These are phyloP conservation scores for Trypanosomatidae sp. DNA, from an alignment of 208 protist species.

Conservation along the genomic window DNA sequence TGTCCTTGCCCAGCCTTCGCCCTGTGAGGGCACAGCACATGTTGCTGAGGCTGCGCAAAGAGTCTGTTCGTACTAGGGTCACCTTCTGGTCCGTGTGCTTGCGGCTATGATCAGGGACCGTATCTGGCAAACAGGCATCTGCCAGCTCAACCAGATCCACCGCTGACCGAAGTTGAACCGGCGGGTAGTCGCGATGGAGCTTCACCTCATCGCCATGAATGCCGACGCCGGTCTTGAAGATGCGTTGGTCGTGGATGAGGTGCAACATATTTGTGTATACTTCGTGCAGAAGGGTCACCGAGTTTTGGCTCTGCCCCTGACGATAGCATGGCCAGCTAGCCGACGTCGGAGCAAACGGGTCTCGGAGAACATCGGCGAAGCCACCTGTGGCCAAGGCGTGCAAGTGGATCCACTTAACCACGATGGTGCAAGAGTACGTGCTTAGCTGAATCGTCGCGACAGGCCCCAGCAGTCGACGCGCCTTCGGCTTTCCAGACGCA, in stretches of 20 bases:
- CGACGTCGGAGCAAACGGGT: conserved; percentile 29
- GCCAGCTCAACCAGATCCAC: conserved; percentile 50
- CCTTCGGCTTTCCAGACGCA: conserved; percentile 2
- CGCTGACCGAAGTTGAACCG: conserved; percentile 18
- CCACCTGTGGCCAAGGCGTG: conserved; percentile 21
- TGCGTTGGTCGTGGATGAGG: conserved; percentile 25
- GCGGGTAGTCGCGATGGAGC: conserved; percentile 47
- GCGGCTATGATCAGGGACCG: conserved; percentile 4
- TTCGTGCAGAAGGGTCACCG: conserved; percentile 11
- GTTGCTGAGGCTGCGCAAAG: conserved; percentile 44
- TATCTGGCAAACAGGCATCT: conserved; percentile 22
- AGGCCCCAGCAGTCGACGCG: conserved; percentile 14
- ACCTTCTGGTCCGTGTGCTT: neutral
- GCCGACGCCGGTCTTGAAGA: conserved; percentile 53
- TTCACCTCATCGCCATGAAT: conserved; percentile 59
- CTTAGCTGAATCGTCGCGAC: conserved; percentile 66
- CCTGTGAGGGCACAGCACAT: conserved; percentile 36
- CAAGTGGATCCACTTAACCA: conserved; percentile 48
- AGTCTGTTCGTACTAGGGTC: conserved; percentile 12
- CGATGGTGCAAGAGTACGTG: conserved; percentile 37
- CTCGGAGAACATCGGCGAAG: conserved; percentile 7
- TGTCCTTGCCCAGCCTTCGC: conserved; percentile 42
- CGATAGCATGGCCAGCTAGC: conserved; percentile 35
- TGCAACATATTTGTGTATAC: conserved; percentile 23
- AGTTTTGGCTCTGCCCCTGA: conserved; percentile 24